These are phyloP conservation scores for Cryptococcus neoformans DNA, from an alignment of 1,284 basidiomycete genomes.

Conservation along the genomic window DNA sequence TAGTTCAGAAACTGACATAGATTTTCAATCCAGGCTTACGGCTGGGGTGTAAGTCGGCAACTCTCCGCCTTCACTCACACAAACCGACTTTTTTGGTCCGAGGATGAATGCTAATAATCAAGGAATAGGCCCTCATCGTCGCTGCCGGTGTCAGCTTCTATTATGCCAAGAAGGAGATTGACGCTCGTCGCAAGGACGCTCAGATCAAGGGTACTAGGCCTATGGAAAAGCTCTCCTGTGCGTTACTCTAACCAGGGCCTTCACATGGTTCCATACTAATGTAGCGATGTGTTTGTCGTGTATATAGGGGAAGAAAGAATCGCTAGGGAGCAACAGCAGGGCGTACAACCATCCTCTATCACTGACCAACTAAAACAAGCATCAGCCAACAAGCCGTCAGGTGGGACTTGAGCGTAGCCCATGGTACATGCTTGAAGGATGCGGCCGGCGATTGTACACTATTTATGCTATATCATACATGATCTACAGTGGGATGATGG, in stretches of 20 bases:
- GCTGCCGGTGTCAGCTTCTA: slow-evolving; percentile 55
- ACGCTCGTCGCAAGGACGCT: slow-evolving; percentile 39
- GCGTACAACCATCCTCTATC: not conserved
- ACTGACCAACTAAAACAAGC: slow-evolving; percentile 5
- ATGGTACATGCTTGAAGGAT: too few relatives aligned
- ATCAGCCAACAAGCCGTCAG: not conserved
- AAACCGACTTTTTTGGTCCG: not conserved
- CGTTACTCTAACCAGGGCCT: not conserved
- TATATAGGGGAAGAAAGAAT: slow-evolving; percentile 15
- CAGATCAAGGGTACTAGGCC: slow-evolving; percentile 10
- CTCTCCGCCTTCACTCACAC: not conserved
- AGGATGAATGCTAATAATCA: not conserved
- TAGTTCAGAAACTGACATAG: not conserved
- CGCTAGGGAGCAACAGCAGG: not conserved
- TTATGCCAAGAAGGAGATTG: slow-evolving; percentile 53
- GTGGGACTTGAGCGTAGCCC: not conserved
- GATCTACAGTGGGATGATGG: too few relatives aligned
- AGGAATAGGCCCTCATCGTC: slow-evolving; percentile 46
- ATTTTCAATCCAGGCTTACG: slow-evolving; percentile 22
- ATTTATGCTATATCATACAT: too few relatives aligned
- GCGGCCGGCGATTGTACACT: too few relatives aligned
- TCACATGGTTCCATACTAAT: not conserved
- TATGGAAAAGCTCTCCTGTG: slow-evolving; percentile 16
- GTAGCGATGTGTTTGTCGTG: not conserved
- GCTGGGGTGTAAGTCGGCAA: slow-evolving; percentile 26